Conservation (phyloP, 176 grass and related monocot genomes). For the Musa itinerans region DNA sequence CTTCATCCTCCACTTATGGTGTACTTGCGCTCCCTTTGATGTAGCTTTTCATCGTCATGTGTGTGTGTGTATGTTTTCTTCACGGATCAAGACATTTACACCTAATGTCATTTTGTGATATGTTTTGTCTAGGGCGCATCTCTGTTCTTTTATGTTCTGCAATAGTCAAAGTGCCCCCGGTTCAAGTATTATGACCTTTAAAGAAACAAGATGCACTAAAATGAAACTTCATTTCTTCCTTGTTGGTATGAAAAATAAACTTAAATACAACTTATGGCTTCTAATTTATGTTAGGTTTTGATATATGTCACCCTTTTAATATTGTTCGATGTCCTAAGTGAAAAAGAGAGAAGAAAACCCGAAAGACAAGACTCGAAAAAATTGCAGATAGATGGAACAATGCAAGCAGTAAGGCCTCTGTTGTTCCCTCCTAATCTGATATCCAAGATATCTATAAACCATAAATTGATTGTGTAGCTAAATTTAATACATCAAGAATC, state of each 20-base stretch:
- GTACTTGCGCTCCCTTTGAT: too few species aligned
- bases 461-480: not conserved
- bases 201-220: not conserved
- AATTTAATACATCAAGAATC: not conserved
- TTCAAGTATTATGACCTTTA: not conserved
- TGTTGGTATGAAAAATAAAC: not conserved
- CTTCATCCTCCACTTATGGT: too few species aligned
- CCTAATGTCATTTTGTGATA: too few species aligned
- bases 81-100: too few species aligned
- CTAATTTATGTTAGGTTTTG: not conserved
- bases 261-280: not conserved
- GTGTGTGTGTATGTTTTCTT: too few species aligned
- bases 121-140: too few species aligned
- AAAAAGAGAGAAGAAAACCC: not conserved
- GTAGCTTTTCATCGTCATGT: too few species aligned
- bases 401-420: not conserved
- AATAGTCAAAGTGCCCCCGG: not conserved
- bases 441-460: not conserved
- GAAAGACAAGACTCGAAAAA: not conserved
- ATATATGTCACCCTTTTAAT: not conserved
- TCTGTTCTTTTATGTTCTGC: conserved; percentile 3
- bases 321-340: not conserved
- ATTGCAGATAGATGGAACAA: not conserved
- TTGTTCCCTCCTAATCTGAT: not conserved
- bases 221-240: not conserved